phyloP scores from a whole-genome alignment of 345 rosid genomes.

The Geranium rotundifolium region DNA sequence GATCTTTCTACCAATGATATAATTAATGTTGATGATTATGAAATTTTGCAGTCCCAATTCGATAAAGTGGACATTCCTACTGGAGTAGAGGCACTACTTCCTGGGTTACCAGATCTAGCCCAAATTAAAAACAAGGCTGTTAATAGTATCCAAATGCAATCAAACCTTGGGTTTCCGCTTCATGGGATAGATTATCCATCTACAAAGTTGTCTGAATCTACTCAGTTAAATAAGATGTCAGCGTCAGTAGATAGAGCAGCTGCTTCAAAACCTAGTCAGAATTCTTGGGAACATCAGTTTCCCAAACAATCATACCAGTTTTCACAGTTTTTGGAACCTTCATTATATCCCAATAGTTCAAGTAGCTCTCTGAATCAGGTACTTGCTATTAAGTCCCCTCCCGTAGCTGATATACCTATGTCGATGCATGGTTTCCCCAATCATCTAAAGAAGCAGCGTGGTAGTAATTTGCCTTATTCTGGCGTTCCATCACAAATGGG shows the following conservation, averaged over 20 bases:
- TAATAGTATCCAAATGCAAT: slow-evolving; percentile 6
- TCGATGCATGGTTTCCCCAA: neutral
- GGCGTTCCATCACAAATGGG: neutral
- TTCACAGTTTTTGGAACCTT: slow-evolving; percentile 6
- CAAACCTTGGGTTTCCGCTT: neutral
- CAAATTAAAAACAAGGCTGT: slow-evolving; percentile 12
- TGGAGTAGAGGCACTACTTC: slow-evolving; percentile 69
- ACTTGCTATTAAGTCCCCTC: slow-evolving; percentile 7
- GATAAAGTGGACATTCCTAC: slow-evolving; percentile 58
- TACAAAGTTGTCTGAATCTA: slow-evolving; percentile 12
- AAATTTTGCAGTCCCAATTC: slow-evolving; percentile 51
- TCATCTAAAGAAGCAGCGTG: neutral
- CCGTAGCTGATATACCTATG: slow-evolving; percentile 9
- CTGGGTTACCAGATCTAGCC: slow-evolving; percentile 37
- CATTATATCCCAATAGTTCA: slow-evolving; percentile 18
- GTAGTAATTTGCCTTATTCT: neutral
- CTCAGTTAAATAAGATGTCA: slow-evolving; percentile 11
- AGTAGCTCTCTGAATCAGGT: slow-evolving; percentile 10
- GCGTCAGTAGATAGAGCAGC: slow-evolving; percentile 13
- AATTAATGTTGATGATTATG: slow-evolving; percentile 34
- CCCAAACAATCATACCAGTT: slow-evolving; percentile 7
- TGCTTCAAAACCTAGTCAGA: slow-evolving; percentile 14
- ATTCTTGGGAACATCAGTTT: slow-evolving; percentile 10
- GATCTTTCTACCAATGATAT: slow-evolving; percentile 16
- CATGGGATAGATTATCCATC: slow-evolving; percentile 1